These are phyloP conservation scores for Plantago ovata DNA, from an alignment of 257 asterid genomes.

Conservation along the genomic window DNA sequence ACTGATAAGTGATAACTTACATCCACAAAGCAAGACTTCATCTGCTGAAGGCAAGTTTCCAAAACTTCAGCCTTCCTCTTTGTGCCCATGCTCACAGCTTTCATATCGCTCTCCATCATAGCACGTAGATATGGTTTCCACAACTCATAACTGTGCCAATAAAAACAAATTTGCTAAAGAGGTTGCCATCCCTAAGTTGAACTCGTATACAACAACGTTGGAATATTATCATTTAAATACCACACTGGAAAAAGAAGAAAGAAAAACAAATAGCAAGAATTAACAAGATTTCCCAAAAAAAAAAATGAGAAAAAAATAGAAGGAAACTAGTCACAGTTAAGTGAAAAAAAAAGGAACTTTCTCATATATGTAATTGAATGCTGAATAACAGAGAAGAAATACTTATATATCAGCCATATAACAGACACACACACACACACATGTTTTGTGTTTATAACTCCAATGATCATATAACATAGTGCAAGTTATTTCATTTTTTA, in stretches of 20 bases:
- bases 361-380: no score
- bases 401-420: no score
- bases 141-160: constrained; percentile 63
- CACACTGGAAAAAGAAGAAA: neutral
- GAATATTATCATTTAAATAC: constrained; percentile 7
- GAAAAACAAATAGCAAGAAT: neutral
- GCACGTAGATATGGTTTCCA: constrained; percentile 98
- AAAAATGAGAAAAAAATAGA: neutral
- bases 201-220: constrained; percentile 8
- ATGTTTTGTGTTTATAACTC: no score
- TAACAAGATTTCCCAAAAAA: neutral
- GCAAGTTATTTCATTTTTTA: no score
- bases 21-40: constrained; percentile 88
- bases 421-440: no score
- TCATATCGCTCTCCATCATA: constrained; percentile 90
- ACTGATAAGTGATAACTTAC: constrained; percentile 38
- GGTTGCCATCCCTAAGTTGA: neutral
- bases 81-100: constrained; percentile 75
- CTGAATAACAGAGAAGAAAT: no score
- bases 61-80: constrained; percentile 81
- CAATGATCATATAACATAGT: no score
- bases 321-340: no score
- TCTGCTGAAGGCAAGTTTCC: constrained; percentile 81
- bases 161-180: constrained; percentile 23
- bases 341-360: no score